phyloP scores from a whole-genome alignment of 192 early-diverging fungal species.

The Backusella morwellensis region DNA sequence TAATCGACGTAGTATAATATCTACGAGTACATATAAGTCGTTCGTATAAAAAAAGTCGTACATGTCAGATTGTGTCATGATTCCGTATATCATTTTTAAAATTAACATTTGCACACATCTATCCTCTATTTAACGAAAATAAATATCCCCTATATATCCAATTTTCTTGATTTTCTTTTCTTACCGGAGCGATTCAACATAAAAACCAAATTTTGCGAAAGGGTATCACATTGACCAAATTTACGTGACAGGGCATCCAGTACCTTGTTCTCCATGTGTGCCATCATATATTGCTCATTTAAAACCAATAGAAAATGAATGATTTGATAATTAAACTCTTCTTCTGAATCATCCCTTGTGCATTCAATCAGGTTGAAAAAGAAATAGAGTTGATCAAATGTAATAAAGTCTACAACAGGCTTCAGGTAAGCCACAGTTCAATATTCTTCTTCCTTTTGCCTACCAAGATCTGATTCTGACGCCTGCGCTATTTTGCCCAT shows the following conservation, averaged over 20 bases:
- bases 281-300: background rate
- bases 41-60: slow-evolving; percentile 85
- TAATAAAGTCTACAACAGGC: background rate
- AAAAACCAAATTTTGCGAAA: slow-evolving; percentile 83
- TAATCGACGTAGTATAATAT: slow-evolving; percentile 53
- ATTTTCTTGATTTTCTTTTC: slow-evolving; percentile 27
- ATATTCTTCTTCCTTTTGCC: no score
- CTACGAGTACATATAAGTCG: slow-evolving; percentile 82
- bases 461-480: background rate
- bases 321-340: background rate
- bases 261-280: background rate
- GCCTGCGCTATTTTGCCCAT: background rate
- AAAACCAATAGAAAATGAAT: background rate
- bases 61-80: slow-evolving; percentile 64
- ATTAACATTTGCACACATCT: slow-evolving; percentile 50
- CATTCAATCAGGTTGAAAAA: background rate
- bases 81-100: slow-evolving; percentile 65
- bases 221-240: slow-evolving; percentile 43
- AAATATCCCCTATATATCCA: slow-evolving; percentile 33
- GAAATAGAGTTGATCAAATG: background rate
- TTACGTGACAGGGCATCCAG: background rate
- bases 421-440: no score
- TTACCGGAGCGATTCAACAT: slow-evolving; percentile 61
- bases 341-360: slow-evolving; percentile 1
- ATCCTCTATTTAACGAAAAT: slow-evolving; percentile 40